Evolutionary conservation across 2,329 filamentous ascomycete genomes (phyloP).

Genomic region (Ambrosiella xylebori): DNA sequence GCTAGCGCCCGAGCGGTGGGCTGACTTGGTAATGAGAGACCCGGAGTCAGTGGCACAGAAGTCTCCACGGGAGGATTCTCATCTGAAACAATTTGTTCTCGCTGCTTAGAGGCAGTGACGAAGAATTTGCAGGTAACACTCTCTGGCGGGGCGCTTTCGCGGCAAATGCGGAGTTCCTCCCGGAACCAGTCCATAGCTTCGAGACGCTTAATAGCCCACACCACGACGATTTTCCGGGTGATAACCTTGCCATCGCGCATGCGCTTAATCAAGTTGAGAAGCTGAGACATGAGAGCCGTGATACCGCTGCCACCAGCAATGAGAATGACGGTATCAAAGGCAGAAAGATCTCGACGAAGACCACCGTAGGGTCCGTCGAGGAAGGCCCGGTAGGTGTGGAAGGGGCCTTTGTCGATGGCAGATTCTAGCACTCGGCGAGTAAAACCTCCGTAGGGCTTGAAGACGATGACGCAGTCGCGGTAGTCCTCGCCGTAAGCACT

Average conservation of each 20-base stretch:
- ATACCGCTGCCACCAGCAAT: slow-evolving; percentile 91
- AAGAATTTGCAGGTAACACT: slow-evolving; percentile 90
- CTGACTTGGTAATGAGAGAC: slow-evolving; percentile 15
- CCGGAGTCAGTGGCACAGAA: neutral
- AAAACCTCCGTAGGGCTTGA: slow-evolving; percentile 81
- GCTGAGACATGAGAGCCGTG: slow-evolving; percentile 78
- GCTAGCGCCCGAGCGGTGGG: slow-evolving; percentile 41
- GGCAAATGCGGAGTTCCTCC: slow-evolving; percentile 81
- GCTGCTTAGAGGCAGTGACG: slow-evolving; percentile 55
- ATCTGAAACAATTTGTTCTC: slow-evolving; percentile 1
- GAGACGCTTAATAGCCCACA: slow-evolving; percentile 84
- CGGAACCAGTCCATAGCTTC: slow-evolving; percentile 98
- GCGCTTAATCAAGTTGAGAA: slow-evolving; percentile 85
- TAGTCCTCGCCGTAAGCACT: slow-evolving; percentile 81
- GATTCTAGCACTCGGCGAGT: slow-evolving; percentile 71
- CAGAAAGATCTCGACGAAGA: slow-evolving; percentile 75
- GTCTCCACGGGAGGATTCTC: neutral
- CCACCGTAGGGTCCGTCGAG: slow-evolving; percentile 90
- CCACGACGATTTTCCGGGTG: slow-evolving; percentile 72
- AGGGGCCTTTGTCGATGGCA: slow-evolving; percentile 69
- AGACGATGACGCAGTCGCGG: slow-evolving; percentile 76
- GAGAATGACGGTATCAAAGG: slow-evolving; percentile 84
- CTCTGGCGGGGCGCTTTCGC: slow-evolving; percentile 73
- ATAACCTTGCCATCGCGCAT: slow-evolving; percentile 92
- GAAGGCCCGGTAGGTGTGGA: slow-evolving; percentile 82